These are phyloP conservation scores for Globisporangium abappressorium DNA, from an alignment of 352 stramenopile genomes.

Conservation along the genomic window DNA sequence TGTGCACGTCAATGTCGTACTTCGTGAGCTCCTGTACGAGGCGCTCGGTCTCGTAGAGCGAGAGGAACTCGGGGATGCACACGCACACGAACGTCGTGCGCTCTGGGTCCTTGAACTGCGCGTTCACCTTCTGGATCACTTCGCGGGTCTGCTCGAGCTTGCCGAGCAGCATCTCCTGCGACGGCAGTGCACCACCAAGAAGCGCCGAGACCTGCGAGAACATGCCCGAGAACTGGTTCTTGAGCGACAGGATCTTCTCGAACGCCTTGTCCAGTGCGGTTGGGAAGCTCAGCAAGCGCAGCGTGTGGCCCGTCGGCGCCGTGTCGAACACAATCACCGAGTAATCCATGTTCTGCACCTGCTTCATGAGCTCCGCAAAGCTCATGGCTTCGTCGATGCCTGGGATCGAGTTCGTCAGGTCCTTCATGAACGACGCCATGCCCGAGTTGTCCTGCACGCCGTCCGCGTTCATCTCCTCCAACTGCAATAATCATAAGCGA, in stretches of 20 bases:
- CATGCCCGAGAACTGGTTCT: slow-evolving; percentile 89
- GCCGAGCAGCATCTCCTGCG: slow-evolving; percentile 93
- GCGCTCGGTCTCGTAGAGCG: slow-evolving; percentile 99
- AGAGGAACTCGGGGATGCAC: slow-evolving; percentile 99
- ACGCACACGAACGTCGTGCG: slow-evolving; percentile 99
- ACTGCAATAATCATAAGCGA: slow-evolving; percentile 24
- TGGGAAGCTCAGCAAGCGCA: slow-evolving; percentile 96
- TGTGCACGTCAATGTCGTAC: slow-evolving; percentile 99
- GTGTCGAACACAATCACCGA: slow-evolving; percentile 99
- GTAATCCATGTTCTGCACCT: slow-evolving; percentile 97
- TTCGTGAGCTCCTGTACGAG: slow-evolving; percentile 99
- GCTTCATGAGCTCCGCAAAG: slow-evolving; percentile 99
- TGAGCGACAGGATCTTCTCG: slow-evolving; percentile 97
- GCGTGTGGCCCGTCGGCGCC: slow-evolving; percentile 96
- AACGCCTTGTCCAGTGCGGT: slow-evolving; percentile 98
- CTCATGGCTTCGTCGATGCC: slow-evolving; percentile 99
- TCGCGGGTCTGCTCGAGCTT: slow-evolving; percentile 95
- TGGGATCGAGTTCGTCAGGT: slow-evolving; percentile 97
- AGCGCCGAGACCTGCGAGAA: slow-evolving; percentile 84
- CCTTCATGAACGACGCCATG: slow-evolving; percentile 94
- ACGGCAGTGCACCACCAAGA: slow-evolving; percentile 68
- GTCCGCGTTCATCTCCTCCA: slow-evolving; percentile 82
- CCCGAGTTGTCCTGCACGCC: slow-evolving; percentile 84
- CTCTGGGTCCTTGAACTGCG: slow-evolving; percentile 98
- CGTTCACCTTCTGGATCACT: slow-evolving; percentile 99